phyloP scores from a whole-genome alignment of 1,139 yeast species.

The Candida sanyaensis region DNA sequence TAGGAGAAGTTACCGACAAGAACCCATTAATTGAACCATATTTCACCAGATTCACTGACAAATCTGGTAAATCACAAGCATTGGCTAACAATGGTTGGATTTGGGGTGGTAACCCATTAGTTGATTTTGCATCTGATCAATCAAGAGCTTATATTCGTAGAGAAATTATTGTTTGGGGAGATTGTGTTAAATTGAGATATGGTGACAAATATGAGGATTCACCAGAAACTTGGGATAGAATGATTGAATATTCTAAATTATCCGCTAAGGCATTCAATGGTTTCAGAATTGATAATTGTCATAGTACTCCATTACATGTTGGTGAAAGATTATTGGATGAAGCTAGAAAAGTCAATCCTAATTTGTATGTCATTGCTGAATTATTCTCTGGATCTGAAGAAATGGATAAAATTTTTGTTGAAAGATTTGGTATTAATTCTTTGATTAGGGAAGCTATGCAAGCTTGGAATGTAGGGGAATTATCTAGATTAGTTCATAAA shows the following conservation, averaged over 20 bases:
- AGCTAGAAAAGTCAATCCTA: slow-evolving; percentile 83
- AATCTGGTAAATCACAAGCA: slow-evolving; percentile 62
- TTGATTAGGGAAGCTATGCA: slow-evolving; percentile 97
- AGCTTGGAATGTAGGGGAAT: slow-evolving; percentile 85
- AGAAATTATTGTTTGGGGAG: slow-evolving; percentile 97
- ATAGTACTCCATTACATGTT: slow-evolving; percentile 93
- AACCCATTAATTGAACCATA: slow-evolving; percentile 81
- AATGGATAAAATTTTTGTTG: slow-evolving; percentile 87
- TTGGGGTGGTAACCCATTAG: slow-evolving; percentile 94
- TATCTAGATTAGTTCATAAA: slow-evolving; percentile 82
- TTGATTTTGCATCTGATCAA: slow-evolving; percentile 83
- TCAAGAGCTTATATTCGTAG: slow-evolving; percentile 85
- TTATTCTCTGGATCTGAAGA: slow-evolving; percentile 90
- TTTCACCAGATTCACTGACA: slow-evolving; percentile 68
- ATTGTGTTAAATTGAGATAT: slow-evolving; percentile 90
- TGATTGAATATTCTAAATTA: slow-evolving; percentile 72
- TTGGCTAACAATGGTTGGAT: slow-evolving; percentile 98
- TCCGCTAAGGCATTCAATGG: slow-evolving; percentile 85
- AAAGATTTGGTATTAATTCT: slow-evolving; percentile 84
- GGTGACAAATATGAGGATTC: slow-evolving; percentile 79
- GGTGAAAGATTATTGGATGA: slow-evolving; percentile 87
- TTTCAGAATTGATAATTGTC: slow-evolving; percentile 92
- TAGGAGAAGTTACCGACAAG: slow-evolving; percentile 60
- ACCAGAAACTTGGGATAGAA: slow-evolving; percentile 85
- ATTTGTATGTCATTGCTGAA: slow-evolving; percentile 92